Conservation (phyloP, 78 protist species). For the Diacronema lutheri region DNA sequence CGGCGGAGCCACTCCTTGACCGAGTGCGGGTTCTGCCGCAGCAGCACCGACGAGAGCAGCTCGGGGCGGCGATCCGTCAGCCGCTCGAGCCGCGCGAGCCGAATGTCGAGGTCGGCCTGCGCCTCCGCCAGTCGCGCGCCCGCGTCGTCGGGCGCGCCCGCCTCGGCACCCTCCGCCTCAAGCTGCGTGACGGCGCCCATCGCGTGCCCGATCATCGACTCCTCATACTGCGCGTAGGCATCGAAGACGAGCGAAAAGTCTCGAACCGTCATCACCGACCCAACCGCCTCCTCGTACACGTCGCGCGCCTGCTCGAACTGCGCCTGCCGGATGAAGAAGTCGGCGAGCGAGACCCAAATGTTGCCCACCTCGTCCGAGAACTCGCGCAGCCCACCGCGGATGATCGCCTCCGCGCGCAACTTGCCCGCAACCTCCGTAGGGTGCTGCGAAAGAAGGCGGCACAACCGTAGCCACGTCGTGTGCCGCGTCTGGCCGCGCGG, state of each 20-base stretch:
- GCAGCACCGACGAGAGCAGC: conserved; percentile 74
- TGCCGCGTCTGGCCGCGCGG: conserved; percentile 79
- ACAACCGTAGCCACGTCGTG: conserved; percentile 90
- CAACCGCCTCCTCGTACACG: conserved; percentile 91
- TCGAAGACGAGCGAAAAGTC: conserved; percentile 91
- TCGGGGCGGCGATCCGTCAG: conserved; percentile 77
- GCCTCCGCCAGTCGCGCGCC: background rate
- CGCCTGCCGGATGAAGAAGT: conserved; percentile 82
- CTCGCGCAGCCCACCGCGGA: conserved; percentile 22
- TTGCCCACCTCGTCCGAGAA: conserved; percentile 87
- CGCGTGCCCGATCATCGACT: conserved; percentile 60
- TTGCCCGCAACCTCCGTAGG: conserved; percentile 37
- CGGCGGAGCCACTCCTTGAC: conserved; percentile 96
- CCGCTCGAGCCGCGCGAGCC: conserved; percentile 54
- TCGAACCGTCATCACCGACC: conserved; percentile 74
- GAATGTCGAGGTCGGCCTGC: conserved; percentile 66
- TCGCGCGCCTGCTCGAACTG: conserved; percentile 93
- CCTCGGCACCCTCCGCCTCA: conserved; percentile 17
- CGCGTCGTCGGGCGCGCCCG: background rate
- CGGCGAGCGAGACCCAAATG: conserved; percentile 93
- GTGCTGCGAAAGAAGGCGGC: conserved; percentile 76
- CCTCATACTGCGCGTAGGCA: conserved; percentile 90
- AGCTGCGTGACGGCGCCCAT: conserved; percentile 45
- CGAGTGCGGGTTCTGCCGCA: conserved; percentile 92
- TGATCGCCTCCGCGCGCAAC: conserved; percentile 26